Evolutionary conservation across 2,329 filamentous ascomycete genomes (phyloP), one percentile per base, ranked within the genome.

Genomic region (Fonsecaea multimorphosa): DNA sequence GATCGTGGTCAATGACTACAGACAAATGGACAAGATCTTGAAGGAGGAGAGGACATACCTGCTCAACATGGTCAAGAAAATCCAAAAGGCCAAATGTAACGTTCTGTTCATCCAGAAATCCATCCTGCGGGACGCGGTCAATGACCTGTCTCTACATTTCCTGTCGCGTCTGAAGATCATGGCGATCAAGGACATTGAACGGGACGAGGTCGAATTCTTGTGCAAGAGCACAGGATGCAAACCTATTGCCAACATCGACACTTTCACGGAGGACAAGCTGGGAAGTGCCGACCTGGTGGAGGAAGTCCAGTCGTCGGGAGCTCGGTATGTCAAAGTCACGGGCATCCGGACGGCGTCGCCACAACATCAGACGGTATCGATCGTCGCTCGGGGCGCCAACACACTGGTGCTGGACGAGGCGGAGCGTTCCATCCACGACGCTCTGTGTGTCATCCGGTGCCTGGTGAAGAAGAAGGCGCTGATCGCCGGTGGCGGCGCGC

Each of bases 71-170:
- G 93, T 96, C 77, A 98, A 99, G 87, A 99, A 98, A 86, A 99
- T 99, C 81, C 97, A 98, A 84, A 99, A 98, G 86, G 93, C 95
- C 72, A 99, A 98, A 85, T 99, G 95, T 83, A 99, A 99, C 75
- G 95, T 99, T 51, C 88, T 98, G 52, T 85, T 99, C 72, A 98
- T 99, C 73, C 95, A 99, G 77, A 99, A 99, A 83, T 98, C 94
- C 14, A 99, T 99, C 73, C 88, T 99, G 65, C 89, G 95, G 73
- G 95, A 99, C 75, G 95, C 95, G 38, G 93, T 99, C 78, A 99
- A 99, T 83, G 95, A 99, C 74, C 86, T 99, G 65, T 96, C 92
- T 68, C 86, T 99, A 70, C 95, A 99, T 82, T 99, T 99, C 86
- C 86, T 99, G 70, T 92, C 95, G 74, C 97, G 97, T 80, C 89